Conservation (phyloP, 2,329 filamentous ascomycete genomes). For the Penicillium sclerotigenum region DNA sequence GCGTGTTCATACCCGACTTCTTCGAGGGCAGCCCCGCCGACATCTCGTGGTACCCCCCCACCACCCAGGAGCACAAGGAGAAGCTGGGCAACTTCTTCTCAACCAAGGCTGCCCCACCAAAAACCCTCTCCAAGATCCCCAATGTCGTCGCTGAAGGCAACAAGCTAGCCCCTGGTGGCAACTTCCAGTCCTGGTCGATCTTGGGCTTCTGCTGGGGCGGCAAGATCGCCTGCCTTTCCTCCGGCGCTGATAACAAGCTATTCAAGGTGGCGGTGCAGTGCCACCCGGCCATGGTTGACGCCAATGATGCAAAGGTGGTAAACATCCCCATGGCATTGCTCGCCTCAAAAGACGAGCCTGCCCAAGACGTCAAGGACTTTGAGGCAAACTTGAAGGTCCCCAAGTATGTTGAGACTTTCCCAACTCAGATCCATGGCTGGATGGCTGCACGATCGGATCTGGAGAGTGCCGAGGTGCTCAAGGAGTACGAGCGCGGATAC, state of each 20-base stretch:
- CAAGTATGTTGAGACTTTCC: conserved; percentile 45
- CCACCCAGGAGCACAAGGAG: conserved; percentile 58
- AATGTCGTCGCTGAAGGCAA: conserved; percentile 55
- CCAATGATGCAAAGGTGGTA: conserved; percentile 54
- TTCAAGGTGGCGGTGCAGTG: conserved; percentile 58
- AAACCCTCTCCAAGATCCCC: conserved; percentile 55
- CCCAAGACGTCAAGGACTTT: conserved; percentile 46
- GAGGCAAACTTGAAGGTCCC: conserved; percentile 38
- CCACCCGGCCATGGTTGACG: conserved; percentile 61
- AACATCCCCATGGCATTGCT: conserved; percentile 58
- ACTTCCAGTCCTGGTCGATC: conserved; percentile 56
- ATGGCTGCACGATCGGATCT: conserved; percentile 46
- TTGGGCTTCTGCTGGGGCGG: conserved; percentile 62
- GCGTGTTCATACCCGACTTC: conserved; percentile 88
- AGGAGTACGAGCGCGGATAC: conserved; percentile 47
- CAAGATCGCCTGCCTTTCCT: conserved; percentile 56
- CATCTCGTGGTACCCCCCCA: conserved; percentile 59
- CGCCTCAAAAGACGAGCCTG: conserved; percentile 56
- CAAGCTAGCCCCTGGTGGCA: conserved; percentile 39
- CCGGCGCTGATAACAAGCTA: conserved; percentile 46
- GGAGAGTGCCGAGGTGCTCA: conserved; percentile 39
- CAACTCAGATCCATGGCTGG: conserved; percentile 46
- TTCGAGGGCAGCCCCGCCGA: conserved; percentile 72
- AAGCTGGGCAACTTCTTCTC: conserved; percentile 60
- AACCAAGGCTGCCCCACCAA: conserved; percentile 56